These are phyloP conservation scores for Wickerhamia fluorescens DNA, from an alignment of 805 yeast genomes.

Conservation along the genomic window DNA sequence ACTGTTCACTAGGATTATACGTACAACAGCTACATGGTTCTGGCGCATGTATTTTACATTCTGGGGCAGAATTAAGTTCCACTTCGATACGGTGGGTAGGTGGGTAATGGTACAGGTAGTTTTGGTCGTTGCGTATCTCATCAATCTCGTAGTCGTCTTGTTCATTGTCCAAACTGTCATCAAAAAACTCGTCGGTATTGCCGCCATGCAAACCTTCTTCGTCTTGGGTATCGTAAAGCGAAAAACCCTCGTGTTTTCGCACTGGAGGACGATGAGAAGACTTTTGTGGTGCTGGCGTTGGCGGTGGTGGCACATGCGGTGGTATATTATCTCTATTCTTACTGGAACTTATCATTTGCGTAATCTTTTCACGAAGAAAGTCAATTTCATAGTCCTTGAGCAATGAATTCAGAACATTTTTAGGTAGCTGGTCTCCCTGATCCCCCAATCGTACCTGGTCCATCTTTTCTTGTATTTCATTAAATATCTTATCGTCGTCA, in stretches of 20 bases:
- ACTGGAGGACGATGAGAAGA: neutral
- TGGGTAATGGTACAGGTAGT: slow-evolving; percentile 21
- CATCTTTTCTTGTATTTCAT: slow-evolving; percentile 5
- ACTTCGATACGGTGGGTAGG: slow-evolving; percentile 36
- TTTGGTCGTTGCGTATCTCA: slow-evolving; percentile 22
- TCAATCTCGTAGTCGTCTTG: slow-evolving; percentile 35
- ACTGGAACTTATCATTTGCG: slow-evolving; percentile 14
- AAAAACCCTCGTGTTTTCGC: slow-evolving; percentile 16
- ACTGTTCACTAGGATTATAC: slow-evolving; percentile 7
- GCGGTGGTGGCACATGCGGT: neutral
- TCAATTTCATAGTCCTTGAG: slow-evolving; percentile 22
- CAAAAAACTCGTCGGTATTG: slow-evolving; percentile 14
- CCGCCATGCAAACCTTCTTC: slow-evolving; percentile 35
- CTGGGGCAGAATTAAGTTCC: slow-evolving; percentile 30
- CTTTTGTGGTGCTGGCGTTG: neutral
- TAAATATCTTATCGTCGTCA: slow-evolving; percentile 6
- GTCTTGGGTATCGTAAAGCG: slow-evolving; percentile 30
- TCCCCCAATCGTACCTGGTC: too few species aligned
- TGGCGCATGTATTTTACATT: slow-evolving; percentile 22
- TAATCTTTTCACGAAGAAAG: slow-evolving; percentile 19
- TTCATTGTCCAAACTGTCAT: slow-evolving; percentile 11
- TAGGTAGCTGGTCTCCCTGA: too few species aligned
- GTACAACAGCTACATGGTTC: slow-evolving; percentile 21
- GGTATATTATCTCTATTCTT: slow-evolving; percentile 8
- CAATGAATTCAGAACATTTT: slow-evolving; percentile 4